Evolutionary conservation across 352 stramenopile species (phyloP).

Genomic region (Globisporangium cystogenes): DNA sequence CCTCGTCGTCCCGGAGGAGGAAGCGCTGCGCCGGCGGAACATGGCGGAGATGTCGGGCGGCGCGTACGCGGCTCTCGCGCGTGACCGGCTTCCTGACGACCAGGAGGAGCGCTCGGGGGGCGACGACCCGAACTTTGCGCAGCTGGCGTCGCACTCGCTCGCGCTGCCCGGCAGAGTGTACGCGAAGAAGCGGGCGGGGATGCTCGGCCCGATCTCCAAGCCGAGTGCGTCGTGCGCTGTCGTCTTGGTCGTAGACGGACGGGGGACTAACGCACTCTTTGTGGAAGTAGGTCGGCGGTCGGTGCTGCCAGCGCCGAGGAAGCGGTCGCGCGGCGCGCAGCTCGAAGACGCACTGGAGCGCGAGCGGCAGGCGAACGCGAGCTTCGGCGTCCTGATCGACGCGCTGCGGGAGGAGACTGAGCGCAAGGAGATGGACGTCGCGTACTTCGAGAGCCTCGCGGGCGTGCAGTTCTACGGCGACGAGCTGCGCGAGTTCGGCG

Average conservation of each 20-base stretch:
- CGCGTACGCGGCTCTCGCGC: constrained; percentile 21
- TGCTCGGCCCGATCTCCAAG: constrained; percentile 66
- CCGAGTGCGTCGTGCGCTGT: constrained; percentile 31
- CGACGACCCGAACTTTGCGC: constrained; percentile 1
- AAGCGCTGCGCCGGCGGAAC: constrained; percentile 38
- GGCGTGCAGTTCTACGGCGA: constrained; percentile 46
- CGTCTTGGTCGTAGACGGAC: too few relatives aligned
- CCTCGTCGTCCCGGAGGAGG: constrained; percentile 54
- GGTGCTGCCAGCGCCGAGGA: constrained; percentile 24
- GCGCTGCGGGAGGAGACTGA: constrained; percentile 61
- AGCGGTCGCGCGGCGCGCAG: constrained; percentile 63
- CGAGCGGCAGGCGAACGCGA: constrained; percentile 36
- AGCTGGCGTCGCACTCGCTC: background rate
- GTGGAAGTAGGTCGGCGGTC: constrained; percentile 17
- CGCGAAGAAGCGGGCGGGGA: constrained; percentile 60
- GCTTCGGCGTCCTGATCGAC: constrained; percentile 44
- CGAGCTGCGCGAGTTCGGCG: constrained; percentile 42
- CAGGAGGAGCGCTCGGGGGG: constrained; percentile 3
- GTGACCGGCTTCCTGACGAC: background rate
- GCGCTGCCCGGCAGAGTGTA: constrained; percentile 26
- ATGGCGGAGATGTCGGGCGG: constrained; percentile 59
- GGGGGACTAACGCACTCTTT: background rate
- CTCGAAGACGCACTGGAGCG: constrained; percentile 54
- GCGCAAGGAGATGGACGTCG: constrained; percentile 72
- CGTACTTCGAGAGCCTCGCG: constrained; percentile 65